Conservation (phyloP, 1,284 basidiomycete genomes). For the Gomphus sp. region DNA sequence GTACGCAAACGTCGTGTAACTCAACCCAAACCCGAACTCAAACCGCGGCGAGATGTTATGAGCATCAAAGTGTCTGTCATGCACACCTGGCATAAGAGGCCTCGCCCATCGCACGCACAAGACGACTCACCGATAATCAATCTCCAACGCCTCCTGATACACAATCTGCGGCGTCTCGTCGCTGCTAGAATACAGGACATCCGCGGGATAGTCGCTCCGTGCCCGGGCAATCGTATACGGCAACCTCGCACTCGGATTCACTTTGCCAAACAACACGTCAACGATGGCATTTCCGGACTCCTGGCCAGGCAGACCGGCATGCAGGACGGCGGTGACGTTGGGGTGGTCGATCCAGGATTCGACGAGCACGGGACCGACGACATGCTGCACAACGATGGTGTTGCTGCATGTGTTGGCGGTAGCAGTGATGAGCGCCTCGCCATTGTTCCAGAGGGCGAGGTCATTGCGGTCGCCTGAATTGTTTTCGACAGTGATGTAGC, state of each 20-base stretch:
- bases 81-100: neutral
- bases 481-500: conserved; percentile 67
- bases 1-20: conserved; percentile 76
- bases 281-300: conserved; percentile 71
- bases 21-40: conserved; percentile 62
- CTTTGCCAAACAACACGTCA: conserved; percentile 62
- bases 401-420: conserved; percentile 62
- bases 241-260: conserved; percentile 68
- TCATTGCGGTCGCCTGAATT: conserved; percentile 76
- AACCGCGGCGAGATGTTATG: conserved; percentile 46
- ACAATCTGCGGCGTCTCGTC: conserved; percentile 26
- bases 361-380: conserved; percentile 64
- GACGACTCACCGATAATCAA: conserved; percentile 65
- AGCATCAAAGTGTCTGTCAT: conserved; percentile 21
- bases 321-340: conserved; percentile 62
- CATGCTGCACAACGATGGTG: conserved; percentile 76
- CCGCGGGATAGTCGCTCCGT: conserved; percentile 52
- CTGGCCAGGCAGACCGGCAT: conserved; percentile 65
- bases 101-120: neutral
- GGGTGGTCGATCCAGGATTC: conserved; percentile 75
- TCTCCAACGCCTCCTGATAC: conserved; percentile 48
- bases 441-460: conserved; percentile 71
- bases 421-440: conserved; percentile 52
- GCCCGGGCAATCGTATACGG: conserved; percentile 77
- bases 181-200: conserved; percentile 25